phyloP scores from a whole-genome alignment of 2,329 filamentous ascomycete species.

The Sporothrix globosa region DNA sequence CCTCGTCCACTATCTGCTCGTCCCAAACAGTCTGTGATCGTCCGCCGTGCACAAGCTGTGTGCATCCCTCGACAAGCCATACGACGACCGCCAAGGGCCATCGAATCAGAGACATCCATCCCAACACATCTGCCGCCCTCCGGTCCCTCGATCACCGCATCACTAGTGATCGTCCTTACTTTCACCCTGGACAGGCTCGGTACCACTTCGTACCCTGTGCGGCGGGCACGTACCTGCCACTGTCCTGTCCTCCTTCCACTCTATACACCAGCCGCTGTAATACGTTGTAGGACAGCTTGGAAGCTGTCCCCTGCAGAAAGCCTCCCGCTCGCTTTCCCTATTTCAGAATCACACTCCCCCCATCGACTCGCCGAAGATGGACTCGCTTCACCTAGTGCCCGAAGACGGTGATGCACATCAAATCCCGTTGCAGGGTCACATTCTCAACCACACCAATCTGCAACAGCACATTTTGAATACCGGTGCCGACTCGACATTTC shows the following conservation, averaged over 20 bases:
- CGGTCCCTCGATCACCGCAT: not conserved
- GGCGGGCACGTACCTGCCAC: not conserved
- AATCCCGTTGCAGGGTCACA: slow-evolving; percentile 20
- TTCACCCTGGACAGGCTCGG: not conserved
- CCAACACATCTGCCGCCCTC: not conserved
- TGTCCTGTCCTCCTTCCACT: not conserved
- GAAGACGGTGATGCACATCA: not conserved
- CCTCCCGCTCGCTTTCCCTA: not conserved
- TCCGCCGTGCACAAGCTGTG: not conserved
- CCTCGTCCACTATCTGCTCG: no score
- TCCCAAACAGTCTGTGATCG: slow-evolving; percentile 15
- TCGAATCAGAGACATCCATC: not conserved
- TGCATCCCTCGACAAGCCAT: not conserved
- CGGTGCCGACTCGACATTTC: not conserved
- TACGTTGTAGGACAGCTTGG: not conserved
- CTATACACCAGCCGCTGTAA: not conserved
- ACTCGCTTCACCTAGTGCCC: not conserved
- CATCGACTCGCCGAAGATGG: slow-evolving; percentile 12
- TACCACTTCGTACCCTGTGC: slow-evolving; percentile 14
- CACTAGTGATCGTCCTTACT: no score
- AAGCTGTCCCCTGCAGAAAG: not conserved
- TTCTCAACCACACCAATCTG: not conserved
- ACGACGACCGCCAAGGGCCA: not conserved
- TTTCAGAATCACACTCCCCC: slow-evolving; percentile 1
- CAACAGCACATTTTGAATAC: not conserved